Conservation (phyloP, 2,329 filamentous ascomycete species). For the Fusarium lateritium region DNA sequence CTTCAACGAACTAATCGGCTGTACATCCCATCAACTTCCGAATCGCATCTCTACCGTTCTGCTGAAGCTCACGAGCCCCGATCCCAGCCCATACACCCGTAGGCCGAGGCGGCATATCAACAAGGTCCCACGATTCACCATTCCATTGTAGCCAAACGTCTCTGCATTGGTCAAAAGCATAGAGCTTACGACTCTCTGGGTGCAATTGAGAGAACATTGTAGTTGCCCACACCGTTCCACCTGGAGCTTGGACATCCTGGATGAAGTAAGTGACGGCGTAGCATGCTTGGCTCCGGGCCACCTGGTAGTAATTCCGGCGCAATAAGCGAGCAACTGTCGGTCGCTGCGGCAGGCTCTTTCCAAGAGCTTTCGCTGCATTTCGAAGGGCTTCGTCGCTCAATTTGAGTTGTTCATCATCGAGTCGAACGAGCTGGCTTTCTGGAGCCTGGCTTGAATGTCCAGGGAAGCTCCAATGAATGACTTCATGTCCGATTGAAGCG, state of each 20-base stretch:
- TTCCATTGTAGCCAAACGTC: constrained; percentile 8
- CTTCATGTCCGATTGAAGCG: background rate
- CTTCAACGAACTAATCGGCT: too few relatives aligned
- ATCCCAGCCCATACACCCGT: constrained; percentile 8
- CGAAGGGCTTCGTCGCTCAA: background rate
- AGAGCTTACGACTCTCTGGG: background rate
- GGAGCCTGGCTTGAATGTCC: background rate
- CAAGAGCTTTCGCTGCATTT: background rate
- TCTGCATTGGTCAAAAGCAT: background rate
- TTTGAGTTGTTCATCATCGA: constrained; percentile 1
- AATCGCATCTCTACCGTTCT: background rate
- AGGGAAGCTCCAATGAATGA: constrained; percentile 17
- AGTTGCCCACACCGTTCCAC: constrained; percentile 10
- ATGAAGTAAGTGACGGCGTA: constrained; percentile 2
- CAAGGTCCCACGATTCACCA: background rate
- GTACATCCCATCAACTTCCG: background rate
- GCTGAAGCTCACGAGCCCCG: background rate
- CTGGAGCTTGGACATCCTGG: background rate
- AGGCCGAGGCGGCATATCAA: background rate
- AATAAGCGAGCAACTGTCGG: background rate
- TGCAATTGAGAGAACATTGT: constrained; percentile 10
- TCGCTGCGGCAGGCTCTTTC: background rate
- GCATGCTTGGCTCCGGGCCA: constrained; percentile 7
- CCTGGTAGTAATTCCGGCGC: constrained; percentile 8
- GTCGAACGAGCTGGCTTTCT: background rate